A percentile compares a stretch with the other conserved stretches of the same genome.
Conservation (phyloP, 805 yeast species). For the Metschnikowia bowlesiae region DNA sequence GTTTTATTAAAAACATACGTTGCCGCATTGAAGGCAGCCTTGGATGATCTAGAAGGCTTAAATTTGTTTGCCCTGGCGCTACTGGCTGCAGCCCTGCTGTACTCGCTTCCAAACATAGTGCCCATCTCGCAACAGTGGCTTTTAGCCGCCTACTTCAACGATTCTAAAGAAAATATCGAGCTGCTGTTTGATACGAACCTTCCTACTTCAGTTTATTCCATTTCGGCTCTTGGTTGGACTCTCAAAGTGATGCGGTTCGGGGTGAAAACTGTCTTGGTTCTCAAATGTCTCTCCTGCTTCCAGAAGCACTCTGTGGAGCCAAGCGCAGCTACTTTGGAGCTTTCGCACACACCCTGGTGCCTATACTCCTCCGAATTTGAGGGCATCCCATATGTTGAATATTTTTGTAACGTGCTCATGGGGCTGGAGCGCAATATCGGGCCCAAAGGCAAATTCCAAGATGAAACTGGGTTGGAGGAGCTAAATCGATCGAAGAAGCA, state of each 20-base stretch:
- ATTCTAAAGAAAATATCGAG: constrained; percentile 33
- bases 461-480: constrained; percentile 14
- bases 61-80: neutral
- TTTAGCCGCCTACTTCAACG: constrained; percentile 25
- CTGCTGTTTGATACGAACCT: constrained; percentile 17
- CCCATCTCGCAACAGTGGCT: constrained; percentile 31
- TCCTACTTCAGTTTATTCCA: constrained; percentile 31
- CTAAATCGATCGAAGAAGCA: constrained; percentile 3
- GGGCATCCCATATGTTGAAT: constrained; percentile 15
- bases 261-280: constrained; percentile 23
- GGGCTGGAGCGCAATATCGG: constrained; percentile 23
- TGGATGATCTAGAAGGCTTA: constrained; percentile 20
- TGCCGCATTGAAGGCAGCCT: constrained; percentile 22
- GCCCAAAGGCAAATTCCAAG: constrained; percentile 21
- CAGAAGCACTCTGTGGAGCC: constrained; percentile 26
- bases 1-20: constrained; percentile 27
- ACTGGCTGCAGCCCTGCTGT: neutral
- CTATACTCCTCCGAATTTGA: constrained; percentile 16
- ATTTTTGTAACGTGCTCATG: constrained; percentile 22
- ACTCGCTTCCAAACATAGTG: constrained; percentile 14
- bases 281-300: constrained; percentile 37
- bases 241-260: constrained; percentile 29
- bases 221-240: constrained; percentile 38
- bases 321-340: constrained; percentile 8
- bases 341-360: constrained; percentile 37